Percentiles rank a stretch among this genome's conserved stretches.
Evolutionary conservation across 441 rosid species (phyloP).

Genomic region (Eutrema salsugineum): DNA sequence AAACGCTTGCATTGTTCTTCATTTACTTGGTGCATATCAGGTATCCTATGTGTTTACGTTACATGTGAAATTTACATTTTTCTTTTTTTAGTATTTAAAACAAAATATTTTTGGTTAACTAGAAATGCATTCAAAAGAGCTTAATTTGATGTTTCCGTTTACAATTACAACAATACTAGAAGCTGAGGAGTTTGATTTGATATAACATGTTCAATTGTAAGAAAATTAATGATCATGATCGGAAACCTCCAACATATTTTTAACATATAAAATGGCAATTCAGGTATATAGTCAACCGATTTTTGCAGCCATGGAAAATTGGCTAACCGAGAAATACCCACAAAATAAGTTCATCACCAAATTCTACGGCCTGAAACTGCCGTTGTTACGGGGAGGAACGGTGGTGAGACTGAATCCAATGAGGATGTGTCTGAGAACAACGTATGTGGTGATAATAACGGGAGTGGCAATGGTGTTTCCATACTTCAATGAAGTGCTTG

Average conservation of each 20-base stretch:
- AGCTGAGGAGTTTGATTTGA: background rate
- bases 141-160: background rate
- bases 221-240: background rate
- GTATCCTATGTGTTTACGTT: constrained; percentile 22
- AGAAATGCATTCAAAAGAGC: background rate
- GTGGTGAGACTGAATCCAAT: constrained; percentile 40
- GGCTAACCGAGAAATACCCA: constrained; percentile 41
- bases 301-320: constrained; percentile 59
- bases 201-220: background rate
- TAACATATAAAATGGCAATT: background rate
- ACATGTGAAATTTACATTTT: background rate
- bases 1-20: constrained; percentile 77
- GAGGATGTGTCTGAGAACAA: constrained; percentile 55
- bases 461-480: constrained; percentile 58
- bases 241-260: background rate
- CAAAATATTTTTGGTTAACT: too few species aligned
- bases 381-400: constrained; percentile 30
- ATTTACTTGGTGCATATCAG: constrained; percentile 85
- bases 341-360: constrained; percentile 40
- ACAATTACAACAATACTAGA: background rate
- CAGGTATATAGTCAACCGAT: constrained; percentile 72
- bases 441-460: constrained; percentile 57
- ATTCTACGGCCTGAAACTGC: constrained; percentile 36
- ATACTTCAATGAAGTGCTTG: constrained; percentile 76
- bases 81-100: too few species aligned